These are phyloP conservation scores for Phalaenopsis aphrodite DNA, from an alignment of 106 monocot genomes.

Conservation along the genomic window DNA sequence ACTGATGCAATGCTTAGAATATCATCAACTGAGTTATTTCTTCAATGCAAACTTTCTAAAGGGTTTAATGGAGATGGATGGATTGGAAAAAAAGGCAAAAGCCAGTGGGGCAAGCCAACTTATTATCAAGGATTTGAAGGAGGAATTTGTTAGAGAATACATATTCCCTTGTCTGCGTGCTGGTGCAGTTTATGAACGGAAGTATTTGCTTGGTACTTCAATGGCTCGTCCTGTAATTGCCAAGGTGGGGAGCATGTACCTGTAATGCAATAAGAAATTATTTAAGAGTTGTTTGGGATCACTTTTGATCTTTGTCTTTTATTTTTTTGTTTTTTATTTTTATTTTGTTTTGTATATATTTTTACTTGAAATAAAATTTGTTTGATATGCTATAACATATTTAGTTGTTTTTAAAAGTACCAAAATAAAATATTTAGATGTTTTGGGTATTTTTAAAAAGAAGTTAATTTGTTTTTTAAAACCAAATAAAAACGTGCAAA, in stretches of 20 bases:
- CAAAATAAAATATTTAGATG: too few relatives aligned
- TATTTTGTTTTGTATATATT: too few relatives aligned
- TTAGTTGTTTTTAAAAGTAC: too few relatives aligned
- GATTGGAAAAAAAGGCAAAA: slow-evolving; percentile 85
- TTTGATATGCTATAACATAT: too few relatives aligned
- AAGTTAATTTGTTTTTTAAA: too few relatives aligned
- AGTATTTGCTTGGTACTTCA: slow-evolving; percentile 92
- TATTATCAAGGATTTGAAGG: slow-evolving; percentile 93
- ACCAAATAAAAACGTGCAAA: too few relatives aligned
- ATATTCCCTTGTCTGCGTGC: slow-evolving; percentile 89
- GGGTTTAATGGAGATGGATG: slow-evolving; percentile 91
- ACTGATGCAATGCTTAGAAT: not conserved
- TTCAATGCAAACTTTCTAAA: slow-evolving; percentile 11
- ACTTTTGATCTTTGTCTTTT: too few relatives aligned
- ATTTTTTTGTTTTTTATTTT: too few relatives aligned
- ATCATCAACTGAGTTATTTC: not conserved
- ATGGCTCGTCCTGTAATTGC: slow-evolving; percentile 99
- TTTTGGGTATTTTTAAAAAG: too few relatives aligned
- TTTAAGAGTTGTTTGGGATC: not conserved
- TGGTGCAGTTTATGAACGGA: slow-evolving; percentile 92
- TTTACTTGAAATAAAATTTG: too few relatives aligned
- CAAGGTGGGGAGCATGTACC: slow-evolving; percentile 41
- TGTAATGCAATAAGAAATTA: not conserved
- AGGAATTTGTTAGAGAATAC: slow-evolving; percentile 92
- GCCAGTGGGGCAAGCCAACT: slow-evolving; percentile 94